Conservation (phyloP, 805 yeast genomes). For the Lachancea sp. region DNA sequence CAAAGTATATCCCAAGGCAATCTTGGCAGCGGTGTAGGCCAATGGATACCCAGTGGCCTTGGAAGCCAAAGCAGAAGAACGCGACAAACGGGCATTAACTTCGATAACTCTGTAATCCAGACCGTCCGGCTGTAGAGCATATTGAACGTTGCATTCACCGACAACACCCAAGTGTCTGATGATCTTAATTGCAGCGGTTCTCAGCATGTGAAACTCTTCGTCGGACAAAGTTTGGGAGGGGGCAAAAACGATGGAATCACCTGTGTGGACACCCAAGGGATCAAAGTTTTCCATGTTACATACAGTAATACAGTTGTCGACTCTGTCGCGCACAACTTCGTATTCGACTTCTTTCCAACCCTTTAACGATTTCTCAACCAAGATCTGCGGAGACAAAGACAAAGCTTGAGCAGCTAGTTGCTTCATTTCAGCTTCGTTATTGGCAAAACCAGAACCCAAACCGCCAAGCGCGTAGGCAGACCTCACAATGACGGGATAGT, state of each 20-base stretch:
- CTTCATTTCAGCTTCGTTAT: slow-evolving; percentile 71
- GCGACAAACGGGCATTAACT: slow-evolving; percentile 93
- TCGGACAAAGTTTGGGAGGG: slow-evolving; percentile 97
- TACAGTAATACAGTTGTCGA: slow-evolving; percentile 95
- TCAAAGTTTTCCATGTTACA: slow-evolving; percentile 99
- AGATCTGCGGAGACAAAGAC: slow-evolving; percentile 86
- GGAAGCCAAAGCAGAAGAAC: slow-evolving; percentile 96
- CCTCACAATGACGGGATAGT: slow-evolving; percentile 95
- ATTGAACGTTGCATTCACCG: slow-evolving; percentile 98
- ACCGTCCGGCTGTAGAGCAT: slow-evolving; percentile 93
- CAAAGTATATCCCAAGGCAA: slow-evolving; percentile 88
- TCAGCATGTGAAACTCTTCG: slow-evolving; percentile 95
- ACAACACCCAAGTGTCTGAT: slow-evolving; percentile 97
- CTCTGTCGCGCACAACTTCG: slow-evolving; percentile 95
- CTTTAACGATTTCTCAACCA: slow-evolving; percentile 93
- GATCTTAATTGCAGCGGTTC: slow-evolving; percentile 95
- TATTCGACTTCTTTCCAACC: slow-evolving; percentile 99
- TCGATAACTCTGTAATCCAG: slow-evolving; percentile 94
- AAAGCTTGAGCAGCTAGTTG: slow-evolving; percentile 86
- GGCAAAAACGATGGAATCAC: slow-evolving; percentile 98
- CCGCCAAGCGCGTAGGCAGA: slow-evolving; percentile 98
- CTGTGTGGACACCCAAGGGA: slow-evolving; percentile 97
- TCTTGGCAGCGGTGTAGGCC: slow-evolving; percentile 97
- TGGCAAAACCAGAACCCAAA: slow-evolving; percentile 94
- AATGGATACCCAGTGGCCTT: slow-evolving; percentile 98